phyloP scores from a whole-genome alignment of 2,329 filamentous ascomycete genomes.

The Orbilia brochopaga region DNA sequence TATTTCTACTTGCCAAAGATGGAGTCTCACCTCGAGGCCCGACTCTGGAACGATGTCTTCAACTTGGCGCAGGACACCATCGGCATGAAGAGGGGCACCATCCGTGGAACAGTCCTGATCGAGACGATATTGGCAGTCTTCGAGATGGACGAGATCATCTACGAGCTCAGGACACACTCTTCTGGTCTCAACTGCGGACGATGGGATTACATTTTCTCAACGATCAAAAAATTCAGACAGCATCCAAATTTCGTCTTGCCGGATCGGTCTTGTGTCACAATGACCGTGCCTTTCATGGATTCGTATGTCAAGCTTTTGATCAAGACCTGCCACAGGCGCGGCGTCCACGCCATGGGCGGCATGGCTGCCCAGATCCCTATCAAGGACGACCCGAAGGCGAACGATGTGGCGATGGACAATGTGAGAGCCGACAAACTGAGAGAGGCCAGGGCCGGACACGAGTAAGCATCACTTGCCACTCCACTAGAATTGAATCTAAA shows the following conservation, averaged over 20 bases:
- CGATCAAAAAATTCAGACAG: slow-evolving; percentile 99
- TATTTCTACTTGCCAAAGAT: slow-evolving; percentile 99
- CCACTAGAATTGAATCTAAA: too few relatives aligned
- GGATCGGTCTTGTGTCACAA: slow-evolving; percentile 87
- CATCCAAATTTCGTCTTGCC: slow-evolving; percentile 92
- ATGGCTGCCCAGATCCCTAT: slow-evolving; percentile 99
- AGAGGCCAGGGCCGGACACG: slow-evolving; percentile 92
- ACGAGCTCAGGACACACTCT: slow-evolving; percentile 95
- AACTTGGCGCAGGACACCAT: slow-evolving; percentile 94
- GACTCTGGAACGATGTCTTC: slow-evolving; percentile 98
- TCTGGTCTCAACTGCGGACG: slow-evolving; percentile 96
- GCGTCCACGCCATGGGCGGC: slow-evolving; percentile 97
- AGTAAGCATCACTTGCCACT: slow-evolving; percentile 61
- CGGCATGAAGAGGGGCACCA: slow-evolving; percentile 85
- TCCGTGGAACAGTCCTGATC: slow-evolving; percentile 92
- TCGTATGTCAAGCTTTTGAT: slow-evolving; percentile 96
- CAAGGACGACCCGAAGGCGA: slow-evolving; percentile 88
- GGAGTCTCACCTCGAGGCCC: slow-evolving; percentile 95
- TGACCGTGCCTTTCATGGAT: slow-evolving; percentile 99
- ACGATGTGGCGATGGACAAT: slow-evolving; percentile 90
- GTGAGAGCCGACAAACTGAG: slow-evolving; percentile 95
- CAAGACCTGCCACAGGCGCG: slow-evolving; percentile 94
- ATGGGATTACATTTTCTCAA: slow-evolving; percentile 99
- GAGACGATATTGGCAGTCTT: slow-evolving; percentile 98
- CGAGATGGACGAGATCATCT: slow-evolving; percentile 99